Evolutionary conservation across 2,329 filamentous ascomycete species (phyloP), one percentile per base, ranked within the genome.

Genomic region (Fusarium veterinarium): DNA sequence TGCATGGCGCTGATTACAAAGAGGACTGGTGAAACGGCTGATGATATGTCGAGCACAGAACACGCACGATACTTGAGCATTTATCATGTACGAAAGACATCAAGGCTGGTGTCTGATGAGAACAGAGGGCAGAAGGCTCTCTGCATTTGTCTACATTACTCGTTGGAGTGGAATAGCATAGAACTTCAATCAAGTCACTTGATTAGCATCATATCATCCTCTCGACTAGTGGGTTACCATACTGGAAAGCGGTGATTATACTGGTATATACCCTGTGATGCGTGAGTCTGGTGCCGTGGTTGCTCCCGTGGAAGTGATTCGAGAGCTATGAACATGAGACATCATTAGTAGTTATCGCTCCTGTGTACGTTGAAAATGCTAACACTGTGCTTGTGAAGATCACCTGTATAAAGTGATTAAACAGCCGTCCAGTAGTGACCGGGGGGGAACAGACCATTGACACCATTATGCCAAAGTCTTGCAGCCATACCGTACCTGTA

Each of bases 1-100:
- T 73, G 74, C 74, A 76, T 76, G 72, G 74, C 74, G 74, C 70
- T 65, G 64, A 74, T 58, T 67, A 64, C 64, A 67, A 72, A 72
- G 69, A 71, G 67, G 65, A 65, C 35, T 64, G 67, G 70, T 73
- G 62, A 60, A 67, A 69, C 33, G 66, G 66, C 46, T 69, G 63
- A 60, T 66, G 62, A 68, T 58, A 69, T 48, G 48, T 66, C 52
- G 48, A 58, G 69, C 56, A 63, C 60, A 66, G 60, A 71, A 52
- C 66, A 60, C 57, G 57, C 70, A 73, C 66, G 61, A 73, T 62
- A 67, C 65, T 57, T 64, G 49, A 58, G 55, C 69, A 71, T 62
- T 51, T 63, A 55, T 60, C 23, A 62, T 64, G 60, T 71, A 73
- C 57, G 65, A 72, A 71, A 66, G 31, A 49, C 41, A 59, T 53